Base-by-base conservation (phyloP, 192 early-diverging fungal genomes). In the Coemansia sp. region DNA sequence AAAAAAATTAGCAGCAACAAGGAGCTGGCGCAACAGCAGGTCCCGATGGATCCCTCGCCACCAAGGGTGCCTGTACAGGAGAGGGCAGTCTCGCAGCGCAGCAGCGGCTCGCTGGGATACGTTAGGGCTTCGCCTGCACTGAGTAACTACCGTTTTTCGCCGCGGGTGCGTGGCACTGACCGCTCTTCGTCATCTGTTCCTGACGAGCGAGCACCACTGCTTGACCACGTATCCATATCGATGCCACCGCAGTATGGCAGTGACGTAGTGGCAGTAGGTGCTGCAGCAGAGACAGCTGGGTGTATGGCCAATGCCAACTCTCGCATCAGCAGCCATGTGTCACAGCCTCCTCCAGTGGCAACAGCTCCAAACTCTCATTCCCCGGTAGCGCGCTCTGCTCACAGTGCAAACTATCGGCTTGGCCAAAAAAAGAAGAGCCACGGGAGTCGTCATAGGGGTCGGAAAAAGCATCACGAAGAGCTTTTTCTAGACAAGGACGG, bases 401-500 rank as follows among this genome's bases (percentile, higher is more conserved):
- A 3, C 9, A 20, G n/a, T 45, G 24, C 14, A 46, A 46, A 9
- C 34, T 19, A 15, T 7, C n/a, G 9, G 14, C 15, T 18, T 15
- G n/a, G 41, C 2, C 36, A 24, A 36, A 38, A 20, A 20, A 46
- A 49, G 30, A 20, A 7, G 52, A 17, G 25, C 11, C 1, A 30
- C 4, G 19, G 35, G 33, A 27, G 50, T n/a, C n/a, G n/a, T 19
- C 50, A 47, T 9, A 58, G 54, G 14, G 56, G 50, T 19, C 33
- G 47, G 30, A 51, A 38, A 23, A 53, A 26, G 53, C 55, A 66
- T 51, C 67, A 70, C 32, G 73, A 77, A 42, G 67, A 68, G 28
- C 63, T 77, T 53, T 77, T 77, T 40, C 50, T 77, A 19, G 74
- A 77, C 63, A 65, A 72, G 44, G 53, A 70, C 39, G 68, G 68